Base-by-base conservation (phyloP, 176 grass and related monocot genomes). In the Pontederia paniculata region DNA sequence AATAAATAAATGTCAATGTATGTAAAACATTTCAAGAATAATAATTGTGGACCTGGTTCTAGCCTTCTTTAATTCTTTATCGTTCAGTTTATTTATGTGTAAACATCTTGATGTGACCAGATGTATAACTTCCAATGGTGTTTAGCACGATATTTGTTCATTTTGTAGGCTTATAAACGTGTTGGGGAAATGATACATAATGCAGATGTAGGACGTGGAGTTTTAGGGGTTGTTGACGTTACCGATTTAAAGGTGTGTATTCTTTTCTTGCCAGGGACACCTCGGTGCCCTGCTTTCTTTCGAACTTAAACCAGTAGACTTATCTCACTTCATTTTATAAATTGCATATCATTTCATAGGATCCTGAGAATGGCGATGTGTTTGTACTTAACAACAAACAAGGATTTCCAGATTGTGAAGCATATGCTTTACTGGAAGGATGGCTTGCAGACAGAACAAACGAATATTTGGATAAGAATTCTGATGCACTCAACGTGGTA, bases 361-460 rank as follows among this genome's bases (percentile, higher is more conserved):
- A 95, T 85, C 81, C 79, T 77, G 75, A 70, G 68, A 67, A 82
- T 68, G 89, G 80, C 4, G 79, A 81, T 65, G 66, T 80, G 16
- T 95, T 80, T 77, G 84, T 95, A 67, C 58, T 95, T 47, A 95
- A 95, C 50, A 88, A 42, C 50, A 95, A 95, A 55, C 89, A 95
- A 73, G 89, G 84, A 37, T 95, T 95, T 78, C 84, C 88, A 84
- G 81, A 95, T 68, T 88, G 77, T 72, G 89, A 88, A 73, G 62
- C 68, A 31, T 95, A 88, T 82, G 81, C 84, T 48, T 71, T 79
- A 69, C 65, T 95, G 57, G 89, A 95, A 72, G 81, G 82, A 45
- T 88, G 84, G 77, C 76, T 95, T 46, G 89, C 69, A 58, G 70
- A 58, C 52, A 77, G 71, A 74, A 69, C 70, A 57, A 62, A 85